Conservation (phyloP, 31 red algal genomes). For the Odonthalia washingtoniensis region DNA sequence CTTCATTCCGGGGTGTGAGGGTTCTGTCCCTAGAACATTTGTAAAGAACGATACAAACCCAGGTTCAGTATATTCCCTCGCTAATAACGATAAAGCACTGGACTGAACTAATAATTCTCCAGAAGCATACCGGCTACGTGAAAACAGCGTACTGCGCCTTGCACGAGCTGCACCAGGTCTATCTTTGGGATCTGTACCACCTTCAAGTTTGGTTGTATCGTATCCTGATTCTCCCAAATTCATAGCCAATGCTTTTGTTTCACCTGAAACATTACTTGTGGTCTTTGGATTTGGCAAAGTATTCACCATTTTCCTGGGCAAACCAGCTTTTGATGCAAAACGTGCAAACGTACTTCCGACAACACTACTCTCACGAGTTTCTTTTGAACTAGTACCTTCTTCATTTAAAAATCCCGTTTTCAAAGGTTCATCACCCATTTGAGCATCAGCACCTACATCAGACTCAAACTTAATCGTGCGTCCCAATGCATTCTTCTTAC, state of each 20-base stretch:
- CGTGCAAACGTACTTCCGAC: neutral
- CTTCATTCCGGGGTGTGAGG: slow-evolving; percentile 53
- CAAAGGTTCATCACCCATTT: neutral
- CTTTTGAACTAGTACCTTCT: neutral
- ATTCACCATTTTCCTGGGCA: neutral
- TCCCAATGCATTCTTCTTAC: neutral
- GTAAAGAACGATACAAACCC: slow-evolving; percentile 74
- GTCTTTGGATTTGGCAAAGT: neutral
- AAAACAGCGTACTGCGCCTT: slow-evolving; percentile 72
- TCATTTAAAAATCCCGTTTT: neutral
- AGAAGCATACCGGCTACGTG: slow-evolving; percentile 80
- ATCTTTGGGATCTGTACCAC: slow-evolving; percentile 43
- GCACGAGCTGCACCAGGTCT: slow-evolving; percentile 50
- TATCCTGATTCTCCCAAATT: neutral
- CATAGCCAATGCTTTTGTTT: neutral
- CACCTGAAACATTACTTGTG: neutral
- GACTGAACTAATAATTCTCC: slow-evolving; percentile 88
- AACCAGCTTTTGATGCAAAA: neutral
- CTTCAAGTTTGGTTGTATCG: neutral
- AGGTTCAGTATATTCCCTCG: slow-evolving; percentile 77
- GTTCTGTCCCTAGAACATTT: slow-evolving; percentile 64
- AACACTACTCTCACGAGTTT: neutral
- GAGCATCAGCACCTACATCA: neutral
- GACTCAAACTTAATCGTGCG: neutral
- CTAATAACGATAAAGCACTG: slow-evolving; percentile 67